A percentile compares a stretch with the other conserved stretches of the same genome.
phyloP scores from a whole-genome alignment of 192 early-diverging fungal species.

The Allomyces macrogynus region DNA sequence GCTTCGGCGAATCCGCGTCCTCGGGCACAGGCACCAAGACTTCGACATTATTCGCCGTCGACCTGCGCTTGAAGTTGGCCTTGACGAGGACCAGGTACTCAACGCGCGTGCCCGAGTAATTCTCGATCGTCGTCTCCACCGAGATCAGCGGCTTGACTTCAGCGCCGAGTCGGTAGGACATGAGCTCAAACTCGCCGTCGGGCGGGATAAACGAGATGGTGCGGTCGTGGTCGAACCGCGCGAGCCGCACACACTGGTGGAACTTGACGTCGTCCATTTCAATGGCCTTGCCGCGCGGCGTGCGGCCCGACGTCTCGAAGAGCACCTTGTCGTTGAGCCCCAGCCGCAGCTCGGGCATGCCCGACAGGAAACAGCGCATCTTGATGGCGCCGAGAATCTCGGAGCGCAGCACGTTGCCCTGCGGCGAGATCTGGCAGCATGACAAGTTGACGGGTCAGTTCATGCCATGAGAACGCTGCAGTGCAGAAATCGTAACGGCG shows the following conservation, averaged over 20 bases:
- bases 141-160: slow-evolving; percentile 65
- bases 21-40: slow-evolving; percentile 90
- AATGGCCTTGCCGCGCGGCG: slow-evolving; percentile 52
- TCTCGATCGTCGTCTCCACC: slow-evolving; percentile 66
- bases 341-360: slow-evolving; percentile 67
- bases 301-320: slow-evolving; percentile 74
- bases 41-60: slow-evolving; percentile 94
- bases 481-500: too few species aligned
- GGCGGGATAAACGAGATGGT: slow-evolving; percentile 78
- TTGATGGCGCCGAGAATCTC: slow-evolving; percentile 67
- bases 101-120: slow-evolving; percentile 73
- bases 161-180: slow-evolving; percentile 69
- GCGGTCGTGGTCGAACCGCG: slow-evolving; percentile 67
- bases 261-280: slow-evolving; percentile 85
- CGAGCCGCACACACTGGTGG: slow-evolving; percentile 76
- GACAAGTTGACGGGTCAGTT: too few species aligned
- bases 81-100: slow-evolving; percentile 95
- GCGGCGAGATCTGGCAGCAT: slow-evolving; percentile 23
- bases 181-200: slow-evolving; percentile 80
- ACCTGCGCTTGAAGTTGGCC: slow-evolving; percentile 91
- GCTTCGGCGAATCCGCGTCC: slow-evolving; percentile 90
- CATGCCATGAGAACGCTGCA: too few species aligned
- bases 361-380: slow-evolving; percentile 68
- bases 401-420: slow-evolving; percentile 30
- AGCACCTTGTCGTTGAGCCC: slow-evolving; percentile 79